A percentile compares a stretch with the other conserved stretches of the same genome.
phyloP scores from a whole-genome alignment of 306 rosid species.

The Vicia villosa region DNA sequence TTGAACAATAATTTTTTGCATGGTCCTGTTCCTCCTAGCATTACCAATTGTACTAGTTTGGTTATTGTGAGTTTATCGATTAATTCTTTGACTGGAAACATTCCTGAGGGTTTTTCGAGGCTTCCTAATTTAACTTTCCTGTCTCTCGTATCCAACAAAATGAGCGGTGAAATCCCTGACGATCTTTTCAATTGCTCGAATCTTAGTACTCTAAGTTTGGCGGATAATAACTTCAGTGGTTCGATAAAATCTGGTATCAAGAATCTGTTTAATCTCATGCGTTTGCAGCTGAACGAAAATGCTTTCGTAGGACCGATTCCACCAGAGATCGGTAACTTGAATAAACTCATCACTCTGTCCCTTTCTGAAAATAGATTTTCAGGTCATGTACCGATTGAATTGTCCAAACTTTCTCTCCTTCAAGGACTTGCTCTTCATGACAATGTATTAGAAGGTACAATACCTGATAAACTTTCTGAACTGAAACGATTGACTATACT shows the following conservation, averaged over 20 bases:
- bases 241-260: conserved; percentile 57
- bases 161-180: conserved; percentile 81
- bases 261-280: conserved; percentile 55
- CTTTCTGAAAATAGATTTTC: conserved; percentile 65
- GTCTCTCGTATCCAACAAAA: conserved; percentile 47
- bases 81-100: conserved; percentile 60
- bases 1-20: conserved; percentile 41
- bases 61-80: conserved; percentile 44
- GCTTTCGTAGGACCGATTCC: conserved; percentile 75
- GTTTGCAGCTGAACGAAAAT: conserved; percentile 42
- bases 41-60: conserved; percentile 68
- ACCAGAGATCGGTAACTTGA: conserved; percentile 67
- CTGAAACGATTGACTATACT: conserved; percentile 52
- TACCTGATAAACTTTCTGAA: conserved; percentile 63
- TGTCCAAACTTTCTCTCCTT: conserved; percentile 68
- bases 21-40: conserved; percentile 71
- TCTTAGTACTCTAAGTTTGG: conserved; percentile 58
- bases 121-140: conserved; percentile 64
- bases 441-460: conserved; percentile 65
- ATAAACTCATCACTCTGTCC: conserved; percentile 47
- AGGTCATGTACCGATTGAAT: conserved; percentile 67
- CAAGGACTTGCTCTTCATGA: conserved; percentile 61
- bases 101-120: conserved; percentile 68
- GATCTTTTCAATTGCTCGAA: conserved; percentile 73
- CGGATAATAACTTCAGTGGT: conserved; percentile 57